A percentile compares a stretch with the other conserved stretches of the same genome.
Evolutionary conservation across 2,329 filamentous ascomycete genomes (phyloP).

Genomic region (Arthrobotrys sinensis): DNA sequence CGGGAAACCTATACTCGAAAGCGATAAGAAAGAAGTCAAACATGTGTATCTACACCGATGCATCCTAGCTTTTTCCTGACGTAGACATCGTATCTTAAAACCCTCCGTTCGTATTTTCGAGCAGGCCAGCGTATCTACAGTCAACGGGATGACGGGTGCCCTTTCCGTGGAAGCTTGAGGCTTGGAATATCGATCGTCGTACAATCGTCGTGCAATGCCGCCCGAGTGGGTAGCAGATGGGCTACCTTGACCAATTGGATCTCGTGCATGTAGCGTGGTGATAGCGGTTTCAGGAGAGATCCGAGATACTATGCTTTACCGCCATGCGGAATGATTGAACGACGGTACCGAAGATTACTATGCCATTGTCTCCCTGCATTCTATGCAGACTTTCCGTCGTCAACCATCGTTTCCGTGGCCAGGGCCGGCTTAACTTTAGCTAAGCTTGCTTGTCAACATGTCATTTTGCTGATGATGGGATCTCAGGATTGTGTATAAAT

Average conservation of each 20-base stretch:
- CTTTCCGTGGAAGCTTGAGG: slow-evolving; percentile 9
- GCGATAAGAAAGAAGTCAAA: not conserved
- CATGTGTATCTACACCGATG: not conserved
- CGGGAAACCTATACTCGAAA: not conserved
- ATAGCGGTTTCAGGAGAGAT: not conserved
- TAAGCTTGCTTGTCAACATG: not conserved
- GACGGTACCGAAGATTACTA: slow-evolving; percentile 32
- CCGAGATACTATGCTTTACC: not conserved
- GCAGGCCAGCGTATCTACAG: not conserved
- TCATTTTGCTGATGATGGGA: slow-evolving; percentile 6
- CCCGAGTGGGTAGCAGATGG: not conserved
- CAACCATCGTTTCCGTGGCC: slow-evolving; percentile 5
- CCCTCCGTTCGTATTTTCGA: slow-evolving; percentile 10
- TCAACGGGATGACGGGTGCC: slow-evolving; percentile 19
- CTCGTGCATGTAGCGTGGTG: not conserved
- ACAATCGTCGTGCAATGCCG: not conserved
- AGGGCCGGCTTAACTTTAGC: not conserved
- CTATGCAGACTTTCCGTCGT: slow-evolving; percentile 8
- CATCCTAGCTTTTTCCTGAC: slow-evolving; percentile 9
- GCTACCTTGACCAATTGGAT: not conserved
- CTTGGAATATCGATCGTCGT: slow-evolving; percentile 1
- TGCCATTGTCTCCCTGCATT: slow-evolving; percentile 15
- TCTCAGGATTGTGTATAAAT: slow-evolving; percentile 4
- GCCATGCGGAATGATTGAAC: slow-evolving; percentile 20
- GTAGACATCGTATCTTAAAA: slow-evolving; percentile 7